phyloP scores from a whole-genome alignment of 75 land plant genomes.

The Cunninghamia lanceolata region DNA sequence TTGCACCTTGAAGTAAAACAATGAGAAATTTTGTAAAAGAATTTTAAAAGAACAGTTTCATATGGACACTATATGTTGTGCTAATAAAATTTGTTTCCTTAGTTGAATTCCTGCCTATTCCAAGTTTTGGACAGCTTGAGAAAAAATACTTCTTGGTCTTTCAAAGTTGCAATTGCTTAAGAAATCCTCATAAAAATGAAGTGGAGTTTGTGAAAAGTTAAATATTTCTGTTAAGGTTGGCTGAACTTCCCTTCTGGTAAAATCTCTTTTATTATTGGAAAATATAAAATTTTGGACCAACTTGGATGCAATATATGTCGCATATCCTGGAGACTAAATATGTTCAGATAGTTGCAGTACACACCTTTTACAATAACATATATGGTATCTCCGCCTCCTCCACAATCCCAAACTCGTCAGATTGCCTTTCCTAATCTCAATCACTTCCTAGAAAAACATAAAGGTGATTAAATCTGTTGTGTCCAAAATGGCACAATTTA shows the following conservation, averaged over 20 bases:
- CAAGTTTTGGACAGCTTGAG: not conserved
- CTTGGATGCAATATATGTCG: not conserved
- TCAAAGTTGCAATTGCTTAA: not conserved
- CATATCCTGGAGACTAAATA: not conserved
- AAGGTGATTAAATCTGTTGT: too few relatives aligned
- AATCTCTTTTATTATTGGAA: not conserved
- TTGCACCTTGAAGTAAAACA: not conserved
- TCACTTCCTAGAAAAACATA: too few relatives aligned
- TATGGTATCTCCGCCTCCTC: not conserved
- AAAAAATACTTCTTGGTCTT: not conserved
- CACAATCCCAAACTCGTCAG: not conserved
- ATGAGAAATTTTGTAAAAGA: not conserved
- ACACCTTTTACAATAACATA: not conserved
- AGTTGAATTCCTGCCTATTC: not conserved
- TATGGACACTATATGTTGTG: not conserved
- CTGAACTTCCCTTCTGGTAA: not conserved
- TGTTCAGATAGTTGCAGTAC: not conserved
- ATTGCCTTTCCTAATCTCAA: not conserved
- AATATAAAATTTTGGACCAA: not conserved
- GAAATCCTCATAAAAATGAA: not conserved
- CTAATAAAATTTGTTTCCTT: not conserved
- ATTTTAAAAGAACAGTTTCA: not conserved
- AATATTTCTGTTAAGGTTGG: not conserved
- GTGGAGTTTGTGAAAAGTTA: not conserved
- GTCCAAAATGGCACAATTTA: too few relatives aligned